phyloP scores from a whole-genome alignment of 139 green algal species.

The Gonium pectorale region DNA sequence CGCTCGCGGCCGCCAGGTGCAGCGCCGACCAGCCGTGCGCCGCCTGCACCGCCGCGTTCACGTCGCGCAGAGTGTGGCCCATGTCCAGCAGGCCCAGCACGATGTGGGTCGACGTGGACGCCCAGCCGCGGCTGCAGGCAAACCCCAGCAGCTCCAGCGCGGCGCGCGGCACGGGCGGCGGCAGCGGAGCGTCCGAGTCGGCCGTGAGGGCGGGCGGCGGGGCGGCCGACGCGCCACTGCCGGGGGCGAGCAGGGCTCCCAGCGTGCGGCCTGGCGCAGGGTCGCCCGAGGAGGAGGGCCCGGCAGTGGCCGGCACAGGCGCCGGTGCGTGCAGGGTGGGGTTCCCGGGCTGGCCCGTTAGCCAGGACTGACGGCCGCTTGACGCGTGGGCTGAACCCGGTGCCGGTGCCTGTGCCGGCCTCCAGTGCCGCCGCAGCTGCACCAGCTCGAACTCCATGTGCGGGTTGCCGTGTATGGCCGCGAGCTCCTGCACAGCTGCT shows the following conservation, averaged over 20 bases:
- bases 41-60: slow-evolving; percentile 35
- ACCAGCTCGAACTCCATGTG: not conserved
- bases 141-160: slow-evolving; percentile 39
- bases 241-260: too few species aligned
- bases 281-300: too few species aligned
- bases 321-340: too few species aligned
- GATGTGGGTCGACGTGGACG: slow-evolving; percentile 5
- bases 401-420: not conserved
- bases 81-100: slow-evolving; percentile 31
- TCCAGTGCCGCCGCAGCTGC: not conserved
- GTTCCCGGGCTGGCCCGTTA: too few species aligned
- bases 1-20: slow-evolving; percentile 29
- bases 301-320: too few species aligned
- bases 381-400: too few species aligned
- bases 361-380: too few species aligned
- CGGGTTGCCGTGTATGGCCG: not conserved
- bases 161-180: not conserved
- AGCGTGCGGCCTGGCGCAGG: too few species aligned
- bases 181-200: not conserved
- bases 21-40: slow-evolving; percentile 37
- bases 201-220: too few species aligned
- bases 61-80: not conserved
- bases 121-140: slow-evolving; percentile 28
- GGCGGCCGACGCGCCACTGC: too few species aligned
- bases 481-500: too few species aligned